Conservation (phyloP, 129 eudicot genomes). For the Scalesia atractyloides region DNA sequence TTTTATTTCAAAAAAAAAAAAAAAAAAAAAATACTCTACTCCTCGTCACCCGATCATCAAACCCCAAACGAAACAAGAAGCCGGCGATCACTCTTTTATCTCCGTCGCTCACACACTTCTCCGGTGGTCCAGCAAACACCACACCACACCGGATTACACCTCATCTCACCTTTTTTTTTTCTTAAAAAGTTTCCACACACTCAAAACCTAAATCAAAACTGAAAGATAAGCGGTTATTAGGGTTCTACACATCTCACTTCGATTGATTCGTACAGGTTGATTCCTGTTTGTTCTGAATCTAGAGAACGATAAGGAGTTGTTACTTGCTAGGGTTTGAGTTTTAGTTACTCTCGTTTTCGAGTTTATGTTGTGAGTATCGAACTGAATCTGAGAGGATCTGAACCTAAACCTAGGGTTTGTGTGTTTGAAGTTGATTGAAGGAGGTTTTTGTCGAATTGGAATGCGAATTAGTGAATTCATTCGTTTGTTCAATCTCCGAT, state of each 20-base stretch:
- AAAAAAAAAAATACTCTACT: not conserved
- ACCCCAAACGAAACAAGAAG: conserved; percentile 28
- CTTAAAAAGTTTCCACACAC: not conserved
- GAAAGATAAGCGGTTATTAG: conserved; percentile 8
- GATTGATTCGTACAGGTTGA: conserved; percentile 21
- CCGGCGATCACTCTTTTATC: conserved; percentile 34
- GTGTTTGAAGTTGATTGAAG: conserved; percentile 31
- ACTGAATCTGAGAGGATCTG: conserved; percentile 32
- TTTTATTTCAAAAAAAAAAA: conserved; percentile 8
- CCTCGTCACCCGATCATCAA: conserved; percentile 18
- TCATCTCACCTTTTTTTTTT: conserved; percentile 9
- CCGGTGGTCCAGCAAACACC: not conserved
- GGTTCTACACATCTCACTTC: conserved; percentile 27
- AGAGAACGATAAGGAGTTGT: too few species aligned
- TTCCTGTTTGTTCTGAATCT: conserved; percentile 3
- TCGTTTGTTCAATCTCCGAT: conserved; percentile 35
- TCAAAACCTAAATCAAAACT: conserved; percentile 27
- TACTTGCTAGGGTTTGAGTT: too few species aligned
- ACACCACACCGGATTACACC: not conserved
- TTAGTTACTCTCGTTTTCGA: conserved; percentile 11
- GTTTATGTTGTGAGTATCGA: not conserved
- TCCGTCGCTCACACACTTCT: conserved; percentile 11
- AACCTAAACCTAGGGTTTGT: conserved; percentile 21
- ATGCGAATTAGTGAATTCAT: conserved; percentile 49
- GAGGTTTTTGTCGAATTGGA: not conserved